A percentile compares a stretch with the other conserved stretches of the same genome.
phyloP scores from a whole-genome alignment of 345 rosid species.

The Lepidium didymum region DNA sequence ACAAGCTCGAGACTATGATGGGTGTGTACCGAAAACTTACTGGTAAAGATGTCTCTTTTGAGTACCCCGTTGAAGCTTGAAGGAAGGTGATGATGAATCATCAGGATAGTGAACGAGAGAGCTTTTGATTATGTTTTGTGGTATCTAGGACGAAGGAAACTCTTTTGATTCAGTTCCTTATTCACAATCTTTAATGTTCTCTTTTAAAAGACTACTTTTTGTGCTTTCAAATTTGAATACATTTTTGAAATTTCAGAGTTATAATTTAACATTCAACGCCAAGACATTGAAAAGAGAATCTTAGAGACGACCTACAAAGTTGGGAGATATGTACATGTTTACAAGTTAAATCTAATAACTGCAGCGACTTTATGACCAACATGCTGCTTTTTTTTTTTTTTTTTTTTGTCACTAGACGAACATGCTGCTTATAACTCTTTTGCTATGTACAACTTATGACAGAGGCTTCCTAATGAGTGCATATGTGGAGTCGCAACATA shows the following conservation, averaged over 20 bases:
- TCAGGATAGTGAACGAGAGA: conserved; percentile 21
- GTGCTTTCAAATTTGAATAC: conserved; percentile 17
- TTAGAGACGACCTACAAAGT: background rate
- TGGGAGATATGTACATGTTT: background rate
- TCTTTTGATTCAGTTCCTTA: conserved; percentile 23
- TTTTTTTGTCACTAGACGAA: too few species aligned
- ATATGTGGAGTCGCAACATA: too few species aligned
- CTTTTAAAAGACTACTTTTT: conserved; percentile 1
- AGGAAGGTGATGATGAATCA: background rate
- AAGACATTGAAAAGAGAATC: background rate
- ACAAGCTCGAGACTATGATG: conserved; percentile 64
- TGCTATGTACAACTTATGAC: too few species aligned
- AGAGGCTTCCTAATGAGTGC: too few species aligned
- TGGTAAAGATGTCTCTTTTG: conserved; percentile 80
- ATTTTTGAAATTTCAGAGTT: background rate
- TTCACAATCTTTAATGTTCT: conserved; percentile 16
- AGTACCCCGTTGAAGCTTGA: conserved; percentile 67
- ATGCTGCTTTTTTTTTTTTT: too few species aligned
- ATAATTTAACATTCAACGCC: background rate
- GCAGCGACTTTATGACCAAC: background rate
- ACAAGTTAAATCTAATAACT: too few species aligned
- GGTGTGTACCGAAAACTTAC: conserved; percentile 89
- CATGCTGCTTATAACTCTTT: background rate
- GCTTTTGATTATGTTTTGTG: conserved; percentile 21
- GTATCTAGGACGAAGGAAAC: conserved; percentile 24